A percentile compares a stretch with the other conserved stretches of the same genome.
phyloP scores from a whole-genome alignment of 2,329 filamentous ascomycete genomes.

The Phaeosphaeriaceae sp. region DNA sequence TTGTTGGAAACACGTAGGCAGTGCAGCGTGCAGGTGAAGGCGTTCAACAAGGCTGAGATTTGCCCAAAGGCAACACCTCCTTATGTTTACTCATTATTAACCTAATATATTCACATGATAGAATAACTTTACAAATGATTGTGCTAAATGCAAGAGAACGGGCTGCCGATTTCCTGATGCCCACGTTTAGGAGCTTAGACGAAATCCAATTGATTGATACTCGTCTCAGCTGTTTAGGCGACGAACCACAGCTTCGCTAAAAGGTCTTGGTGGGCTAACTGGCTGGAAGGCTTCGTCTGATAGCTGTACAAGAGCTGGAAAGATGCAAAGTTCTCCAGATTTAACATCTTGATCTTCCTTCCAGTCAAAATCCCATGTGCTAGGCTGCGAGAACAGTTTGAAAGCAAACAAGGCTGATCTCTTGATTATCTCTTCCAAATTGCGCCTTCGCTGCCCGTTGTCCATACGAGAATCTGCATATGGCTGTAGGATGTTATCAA shows the following conservation, averaged over 20 bases:
- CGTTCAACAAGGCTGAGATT: slow-evolving; percentile 4
- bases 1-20: slow-evolving; percentile 1
- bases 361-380: slow-evolving; percentile 44
- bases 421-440: slow-evolving; percentile 46
- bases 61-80: not conserved
- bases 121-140: no score
- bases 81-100: not conserved
- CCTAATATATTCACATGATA: not conserved
- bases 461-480: slow-evolving; percentile 36
- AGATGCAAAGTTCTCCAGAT: slow-evolving; percentile 41
- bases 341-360: slow-evolving; percentile 26
- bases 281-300: slow-evolving; percentile 36
- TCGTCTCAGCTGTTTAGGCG: slow-evolving; percentile 27
- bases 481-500: slow-evolving; percentile 38
- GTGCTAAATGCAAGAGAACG: no score
- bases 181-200: no score
- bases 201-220: not conserved
- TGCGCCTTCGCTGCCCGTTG: slow-evolving; percentile 33
- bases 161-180: no score
- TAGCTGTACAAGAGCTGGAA: slow-evolving; percentile 44
- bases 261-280: slow-evolving; percentile 34
- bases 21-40: slow-evolving; percentile 11
- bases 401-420: slow-evolving; percentile 43
- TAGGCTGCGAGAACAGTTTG: slow-evolving; percentile 45
- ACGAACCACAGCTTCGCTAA: slow-evolving; percentile 38